Percentiles rank a stretch among this genome's conserved stretches.
These are phyloP conservation scores for Cyclotella cryptica DNA, from an alignment of 108 stramenopile species.

Conservation along the genomic window DNA sequence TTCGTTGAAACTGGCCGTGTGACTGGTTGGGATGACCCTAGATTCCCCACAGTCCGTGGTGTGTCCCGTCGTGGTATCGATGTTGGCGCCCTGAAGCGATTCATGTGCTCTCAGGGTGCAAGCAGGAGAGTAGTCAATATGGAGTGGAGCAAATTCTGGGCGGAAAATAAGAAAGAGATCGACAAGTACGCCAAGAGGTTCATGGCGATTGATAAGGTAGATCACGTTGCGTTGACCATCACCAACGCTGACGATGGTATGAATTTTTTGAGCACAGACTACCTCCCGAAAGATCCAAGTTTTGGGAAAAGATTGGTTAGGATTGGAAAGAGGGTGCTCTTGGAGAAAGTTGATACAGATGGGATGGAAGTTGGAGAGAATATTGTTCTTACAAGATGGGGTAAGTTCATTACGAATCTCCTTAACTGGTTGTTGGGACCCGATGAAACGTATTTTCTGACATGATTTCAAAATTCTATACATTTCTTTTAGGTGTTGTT, in stretches of 20 bases:
- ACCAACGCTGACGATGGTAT: slow-evolving; percentile 69
- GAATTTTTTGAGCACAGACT: slow-evolving; percentile 68
- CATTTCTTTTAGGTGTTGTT: slow-evolving; percentile 62
- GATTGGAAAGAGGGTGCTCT: slow-evolving; percentile 67
- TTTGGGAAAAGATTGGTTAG: slow-evolving; percentile 88
- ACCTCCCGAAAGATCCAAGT: slow-evolving; percentile 93
- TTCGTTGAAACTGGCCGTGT: slow-evolving; percentile 97
- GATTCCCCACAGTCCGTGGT: slow-evolving; percentile 98
- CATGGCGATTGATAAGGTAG: slow-evolving; percentile 92
- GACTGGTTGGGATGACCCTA: slow-evolving; percentile 98
- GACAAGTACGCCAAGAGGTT: slow-evolving; percentile 92
- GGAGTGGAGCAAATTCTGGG: slow-evolving; percentile 99
- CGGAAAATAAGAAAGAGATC: slow-evolving; percentile 96
- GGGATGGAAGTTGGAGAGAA: slow-evolving; percentile 89
- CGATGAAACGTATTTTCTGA: not conserved
- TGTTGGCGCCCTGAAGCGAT: slow-evolving; percentile 85
- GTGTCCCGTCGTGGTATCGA: slow-evolving; percentile 94
- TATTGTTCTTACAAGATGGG: slow-evolving; percentile 96
- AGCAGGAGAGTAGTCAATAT: slow-evolving; percentile 93
- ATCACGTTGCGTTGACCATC: slow-evolving; percentile 73
- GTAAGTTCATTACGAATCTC: slow-evolving; percentile 46
- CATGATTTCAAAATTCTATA: not conserved
- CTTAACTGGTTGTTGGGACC: not conserved
- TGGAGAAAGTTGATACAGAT: slow-evolving; percentile 93
- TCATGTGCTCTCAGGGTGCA: slow-evolving; percentile 93